Evolutionary conservation across 768 basidiomycete genomes (phyloP).

Genomic region (Mycena olivaceomarginata): DNA sequence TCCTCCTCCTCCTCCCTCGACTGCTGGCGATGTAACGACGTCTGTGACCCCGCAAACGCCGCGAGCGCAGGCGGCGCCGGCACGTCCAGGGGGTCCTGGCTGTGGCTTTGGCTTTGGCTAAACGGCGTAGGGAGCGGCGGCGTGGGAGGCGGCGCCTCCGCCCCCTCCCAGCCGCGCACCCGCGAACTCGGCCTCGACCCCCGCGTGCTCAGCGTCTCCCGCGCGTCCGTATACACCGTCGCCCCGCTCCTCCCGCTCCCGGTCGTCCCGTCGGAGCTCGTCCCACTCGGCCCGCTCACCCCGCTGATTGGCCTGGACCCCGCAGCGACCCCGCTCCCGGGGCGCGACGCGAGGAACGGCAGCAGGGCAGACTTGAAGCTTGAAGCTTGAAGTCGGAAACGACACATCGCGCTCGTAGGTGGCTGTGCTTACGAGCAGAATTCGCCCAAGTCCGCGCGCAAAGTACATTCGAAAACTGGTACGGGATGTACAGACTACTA

Average conservation of each 20-base stretch:
- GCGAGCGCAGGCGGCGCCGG: constrained; percentile 39
- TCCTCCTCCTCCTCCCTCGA: background rate
- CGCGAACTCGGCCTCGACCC: background rate
- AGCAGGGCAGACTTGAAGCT: constrained; percentile 41
- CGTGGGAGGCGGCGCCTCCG: background rate
- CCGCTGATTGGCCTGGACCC: constrained; percentile 18
- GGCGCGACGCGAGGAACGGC: constrained; percentile 33
- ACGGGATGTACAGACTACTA: too few species aligned
- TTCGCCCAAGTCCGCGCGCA: too few species aligned
- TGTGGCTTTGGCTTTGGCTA: too few species aligned
- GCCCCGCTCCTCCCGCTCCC: constrained; percentile 42
- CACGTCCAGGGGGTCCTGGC: constrained; percentile 38
- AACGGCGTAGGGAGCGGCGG: too few species aligned
- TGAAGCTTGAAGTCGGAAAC: too few species aligned
- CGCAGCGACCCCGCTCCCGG: background rate
- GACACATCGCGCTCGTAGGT: too few species aligned
- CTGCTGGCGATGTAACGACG: background rate
- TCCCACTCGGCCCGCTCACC: constrained; percentile 16
- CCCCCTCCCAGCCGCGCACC: background rate
- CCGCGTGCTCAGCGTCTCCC: constrained; percentile 40
- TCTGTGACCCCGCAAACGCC: constrained; percentile 28
- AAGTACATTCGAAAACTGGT: too few species aligned
- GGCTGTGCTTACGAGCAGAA: too few species aligned
- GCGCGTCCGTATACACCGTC: constrained; percentile 43
- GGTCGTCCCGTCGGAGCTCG: constrained; percentile 36